Base-by-base conservation (phyloP, 2,329 filamentous ascomycete genomes). In the Aureobasidium lini region DNA sequence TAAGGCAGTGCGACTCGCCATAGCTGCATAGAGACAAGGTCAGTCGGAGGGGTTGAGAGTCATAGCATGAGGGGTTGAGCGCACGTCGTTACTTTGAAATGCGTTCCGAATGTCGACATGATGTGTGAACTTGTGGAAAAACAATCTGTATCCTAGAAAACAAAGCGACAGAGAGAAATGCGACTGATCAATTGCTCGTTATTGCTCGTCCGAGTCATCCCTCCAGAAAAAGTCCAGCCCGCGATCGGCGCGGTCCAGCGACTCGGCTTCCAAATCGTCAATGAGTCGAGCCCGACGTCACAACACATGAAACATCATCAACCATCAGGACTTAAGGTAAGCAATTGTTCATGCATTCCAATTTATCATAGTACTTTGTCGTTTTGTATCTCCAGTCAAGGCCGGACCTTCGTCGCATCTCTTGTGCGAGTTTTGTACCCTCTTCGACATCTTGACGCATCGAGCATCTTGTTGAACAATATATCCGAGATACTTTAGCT, bases 1-100 rank as follows among this genome's bases (percentile, higher is more conserved):
- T 93, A 69, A 86, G 87, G 79, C 93, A 95, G 77, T 96, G 93
- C 60, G 89, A 95, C 75, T 92, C 88, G 72, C 88, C 88, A 77
- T 89, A 89, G 70, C 84, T 84, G 68, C 69, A 4, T 37, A 50
- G 13, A 52, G 11, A n/a, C 18, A 23, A 23, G 13, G 50, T 60
- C 8, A 31, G 60, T 32, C n/a, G 10, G 37, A 47, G 50, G 2
- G 23, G 28, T 60, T 31, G 49, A 47, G 32, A 44, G 57, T 39
- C 76, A 11, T 37, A 16, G 16, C 2, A 53, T 23, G 57, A 32
- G 10, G 54, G 46, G 29, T 6, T 5, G 31, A 16, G 34, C 84
- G 66, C 81, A 91, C 85, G 89, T 95, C 64, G 89, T 91, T 66
- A 95, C 89, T 67, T 82, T 82, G 76, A 94, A 94, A 73, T 86